Percentiles rank a stretch among this genome's conserved stretches.
phyloP scores from a whole-genome alignment of 2,329 filamentous ascomycete genomes.

The Penicillium sp. region DNA sequence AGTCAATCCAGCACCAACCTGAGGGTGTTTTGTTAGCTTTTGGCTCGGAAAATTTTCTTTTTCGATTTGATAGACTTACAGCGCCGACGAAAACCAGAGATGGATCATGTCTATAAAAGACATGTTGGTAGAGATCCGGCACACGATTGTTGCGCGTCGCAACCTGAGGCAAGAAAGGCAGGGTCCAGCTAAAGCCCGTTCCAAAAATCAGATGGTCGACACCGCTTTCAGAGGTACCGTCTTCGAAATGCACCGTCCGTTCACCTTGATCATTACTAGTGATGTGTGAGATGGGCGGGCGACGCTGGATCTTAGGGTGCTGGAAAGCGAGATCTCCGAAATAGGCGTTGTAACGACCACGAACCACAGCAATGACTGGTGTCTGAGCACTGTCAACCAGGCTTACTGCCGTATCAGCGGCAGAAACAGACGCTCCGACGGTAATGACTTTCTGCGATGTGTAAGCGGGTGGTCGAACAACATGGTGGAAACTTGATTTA shows the following conservation, averaged over 20 bases:
- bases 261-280: constrained; percentile 43
- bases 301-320: constrained; percentile 50
- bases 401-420: constrained; percentile 61
- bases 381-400: constrained; percentile 48
- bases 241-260: constrained; percentile 55
- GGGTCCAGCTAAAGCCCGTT: constrained; percentile 65
- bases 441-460: constrained; percentile 56
- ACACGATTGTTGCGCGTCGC: constrained; percentile 35
- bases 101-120: constrained; percentile 38
- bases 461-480: not conserved
- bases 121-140: constrained; percentile 38
- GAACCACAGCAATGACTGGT: constrained; percentile 56
- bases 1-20: constrained; percentile 51
- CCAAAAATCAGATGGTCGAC: constrained; percentile 66
- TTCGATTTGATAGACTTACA: constrained; percentile 30
- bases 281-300: constrained; percentile 31
- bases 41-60: too few relatives aligned
- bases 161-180: constrained; percentile 60
- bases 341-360: constrained; percentile 55
- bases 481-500: constrained; percentile 2
- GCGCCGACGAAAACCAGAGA: constrained; percentile 45
- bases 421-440: constrained; percentile 65
- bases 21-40: constrained; percentile 13
- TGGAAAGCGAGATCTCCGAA: constrained; percentile 61
- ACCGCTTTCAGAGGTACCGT: constrained; percentile 53